Percentiles rank a stretch among this genome's conserved stretches.
Evolutionary conservation across 73 alveolate species (phyloP).

Genomic region (Durusdinium trenchii): DNA sequence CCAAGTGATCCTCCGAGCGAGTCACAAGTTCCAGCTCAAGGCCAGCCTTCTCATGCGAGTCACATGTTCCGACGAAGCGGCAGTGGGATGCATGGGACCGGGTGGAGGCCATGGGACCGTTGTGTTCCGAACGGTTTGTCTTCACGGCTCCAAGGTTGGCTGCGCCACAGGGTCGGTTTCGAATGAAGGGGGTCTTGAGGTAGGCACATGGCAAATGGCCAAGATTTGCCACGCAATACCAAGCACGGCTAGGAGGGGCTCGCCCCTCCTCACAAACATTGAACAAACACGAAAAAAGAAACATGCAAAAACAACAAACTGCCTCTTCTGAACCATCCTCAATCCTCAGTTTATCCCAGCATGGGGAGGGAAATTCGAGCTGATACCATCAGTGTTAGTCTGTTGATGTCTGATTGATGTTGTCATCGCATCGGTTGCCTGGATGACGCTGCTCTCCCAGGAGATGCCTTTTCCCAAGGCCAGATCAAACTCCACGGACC

Average conservation of each 20-base stretch:
- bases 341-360: background rate
- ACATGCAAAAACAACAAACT: background rate
- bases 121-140: too few species aligned
- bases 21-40: background rate
- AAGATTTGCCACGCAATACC: too few species aligned
- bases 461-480: conserved; percentile 53
- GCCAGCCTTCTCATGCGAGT: too few species aligned
- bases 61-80: too few species aligned
- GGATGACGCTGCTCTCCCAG: conserved; percentile 41
- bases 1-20: background rate
- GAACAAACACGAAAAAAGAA: background rate
- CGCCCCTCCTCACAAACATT: too few species aligned
- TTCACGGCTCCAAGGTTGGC: too few species aligned
- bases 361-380: background rate
- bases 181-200: too few species aligned
- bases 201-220: too few species aligned
- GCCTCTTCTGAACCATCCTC: background rate
- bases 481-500: conserved; percentile 12
- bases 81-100: too few species aligned
- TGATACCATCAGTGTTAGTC: background rate
- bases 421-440: background rate
- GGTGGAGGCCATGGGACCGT: too few species aligned
- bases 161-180: too few species aligned
- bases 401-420: background rate
- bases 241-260: too few species aligned